phyloP scores from a whole-genome alignment of 768 basidiomycete species.

The Amanita muscaria region DNA sequence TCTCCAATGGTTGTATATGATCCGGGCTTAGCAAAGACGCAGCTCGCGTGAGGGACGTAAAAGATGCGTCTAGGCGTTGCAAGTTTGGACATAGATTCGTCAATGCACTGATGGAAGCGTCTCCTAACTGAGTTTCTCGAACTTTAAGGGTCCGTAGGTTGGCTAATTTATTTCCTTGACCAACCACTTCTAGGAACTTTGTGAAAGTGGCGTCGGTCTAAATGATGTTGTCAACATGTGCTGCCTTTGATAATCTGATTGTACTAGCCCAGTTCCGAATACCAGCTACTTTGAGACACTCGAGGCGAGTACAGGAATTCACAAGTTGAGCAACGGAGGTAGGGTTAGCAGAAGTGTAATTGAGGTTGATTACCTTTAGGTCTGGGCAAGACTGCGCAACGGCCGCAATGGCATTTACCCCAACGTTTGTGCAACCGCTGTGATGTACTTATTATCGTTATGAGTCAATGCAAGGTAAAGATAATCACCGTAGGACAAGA shows the following conservation, averaged over 20 bases:
- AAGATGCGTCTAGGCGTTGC: slow-evolving; percentile 53
- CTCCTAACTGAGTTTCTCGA: slow-evolving; percentile 43
- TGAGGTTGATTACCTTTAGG: slow-evolving; percentile 46
- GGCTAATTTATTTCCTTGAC: slow-evolving; percentile 23
- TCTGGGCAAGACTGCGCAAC: slow-evolving; percentile 31
- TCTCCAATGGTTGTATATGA: slow-evolving; percentile 37
- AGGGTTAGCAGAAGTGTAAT: slow-evolving; percentile 49
- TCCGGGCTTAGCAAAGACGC: slow-evolving; percentile 1
- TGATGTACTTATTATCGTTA: neutral
- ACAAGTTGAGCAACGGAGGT: slow-evolving; percentile 37
- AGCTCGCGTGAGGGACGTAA: slow-evolving; percentile 30
- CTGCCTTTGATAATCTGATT: neutral
- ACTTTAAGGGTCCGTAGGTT: slow-evolving; percentile 50
- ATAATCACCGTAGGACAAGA: slow-evolving; percentile 48
- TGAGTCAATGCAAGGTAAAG: neutral
- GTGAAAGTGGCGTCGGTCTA: slow-evolving; percentile 52
- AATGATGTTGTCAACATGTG: slow-evolving; percentile 1
- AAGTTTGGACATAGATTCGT: slow-evolving; percentile 41
- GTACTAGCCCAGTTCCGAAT: slow-evolving; percentile 49
- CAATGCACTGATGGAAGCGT: slow-evolving; percentile 34
- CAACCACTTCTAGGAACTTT: slow-evolving; percentile 30
- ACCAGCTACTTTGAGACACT: slow-evolving; percentile 55
- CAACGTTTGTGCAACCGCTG: slow-evolving; percentile 56
- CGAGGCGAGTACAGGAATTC: slow-evolving; percentile 26
- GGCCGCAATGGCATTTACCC: slow-evolving; percentile 36